Evolutionary conservation across 2,329 filamentous ascomycete genomes (phyloP).

Genomic region (Diaporthe batatas): DNA sequence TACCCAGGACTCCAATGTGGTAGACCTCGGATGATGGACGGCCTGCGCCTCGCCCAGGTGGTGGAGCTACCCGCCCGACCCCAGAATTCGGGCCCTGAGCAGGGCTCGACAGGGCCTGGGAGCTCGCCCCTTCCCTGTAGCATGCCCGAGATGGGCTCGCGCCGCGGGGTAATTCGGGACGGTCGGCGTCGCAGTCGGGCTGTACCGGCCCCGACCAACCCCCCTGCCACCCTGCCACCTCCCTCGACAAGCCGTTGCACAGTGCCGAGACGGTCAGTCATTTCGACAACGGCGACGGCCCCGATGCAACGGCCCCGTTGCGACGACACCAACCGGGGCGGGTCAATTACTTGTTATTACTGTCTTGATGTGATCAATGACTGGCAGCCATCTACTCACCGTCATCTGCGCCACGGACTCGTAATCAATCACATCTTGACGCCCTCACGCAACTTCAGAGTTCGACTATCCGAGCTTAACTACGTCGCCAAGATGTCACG

Average conservation of each 20-base stretch:
- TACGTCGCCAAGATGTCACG: too few relatives aligned
- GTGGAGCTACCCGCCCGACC: not conserved
- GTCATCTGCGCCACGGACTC: too few relatives aligned
- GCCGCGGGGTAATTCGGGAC: conserved; percentile 27
- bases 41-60: conserved; percentile 1
- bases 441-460: not conserved
- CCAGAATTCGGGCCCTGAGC: conserved; percentile 13
- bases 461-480: too few relatives aligned
- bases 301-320: not conserved
- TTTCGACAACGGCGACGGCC: not conserved
- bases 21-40: conserved; percentile 29
- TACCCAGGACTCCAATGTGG: too few relatives aligned
- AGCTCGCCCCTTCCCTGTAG: not conserved
- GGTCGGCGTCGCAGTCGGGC: conserved; percentile 18
- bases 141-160: conserved; percentile 6
- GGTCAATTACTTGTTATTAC: conserved; percentile 4
- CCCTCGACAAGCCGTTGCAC: not conserved
- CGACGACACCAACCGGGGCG: not conserved
- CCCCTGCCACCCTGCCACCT: too few relatives aligned
- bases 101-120: not conserved
- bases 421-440: too few relatives aligned
- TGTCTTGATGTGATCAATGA: not conserved
- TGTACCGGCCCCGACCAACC: conserved; percentile 10
- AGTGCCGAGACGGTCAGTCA: not conserved
- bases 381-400: too few relatives aligned